These are phyloP conservation scores for Haplosporangium sp. DNA, from an alignment of 371 early-diverging fungal genomes.

Conservation along the genomic window DNA sequence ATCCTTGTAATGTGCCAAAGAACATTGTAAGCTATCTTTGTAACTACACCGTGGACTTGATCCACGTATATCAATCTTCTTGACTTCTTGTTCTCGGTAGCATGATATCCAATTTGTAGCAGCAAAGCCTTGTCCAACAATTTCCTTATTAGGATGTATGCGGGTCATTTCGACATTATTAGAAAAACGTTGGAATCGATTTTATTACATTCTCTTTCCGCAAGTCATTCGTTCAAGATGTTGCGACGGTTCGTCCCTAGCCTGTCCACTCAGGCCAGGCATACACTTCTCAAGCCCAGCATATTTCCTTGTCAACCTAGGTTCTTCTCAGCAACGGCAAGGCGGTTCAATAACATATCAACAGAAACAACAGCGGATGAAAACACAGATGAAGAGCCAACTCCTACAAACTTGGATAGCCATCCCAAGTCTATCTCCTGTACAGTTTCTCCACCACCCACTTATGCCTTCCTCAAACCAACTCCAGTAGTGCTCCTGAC, in stretches of 20 bases:
- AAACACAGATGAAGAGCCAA: constrained; percentile 8
- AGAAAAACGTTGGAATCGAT: no score
- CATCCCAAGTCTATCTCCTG: constrained; percentile 27
- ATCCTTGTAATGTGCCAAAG: no score
- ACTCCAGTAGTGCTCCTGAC: constrained; percentile 53
- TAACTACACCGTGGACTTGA: no score
- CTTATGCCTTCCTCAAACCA: constrained; percentile 52
- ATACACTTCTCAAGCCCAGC: constrained; percentile 4
- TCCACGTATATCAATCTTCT: no score
- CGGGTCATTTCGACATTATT: no score
- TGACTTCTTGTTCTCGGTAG: no score
- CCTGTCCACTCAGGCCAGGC: constrained; percentile 14
- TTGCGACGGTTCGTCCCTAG: constrained; percentile 13
- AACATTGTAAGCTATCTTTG: no score
- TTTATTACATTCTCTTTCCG: not conserved
- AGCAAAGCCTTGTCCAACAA: no score
- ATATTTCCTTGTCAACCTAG: constrained; percentile 29
- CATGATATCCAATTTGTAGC: no score
- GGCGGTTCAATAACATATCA: constrained; percentile 1
- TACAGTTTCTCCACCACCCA: constrained; percentile 35
- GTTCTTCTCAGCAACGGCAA: constrained; percentile 33
- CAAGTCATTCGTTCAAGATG: not conserved
- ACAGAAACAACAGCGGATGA: not conserved
- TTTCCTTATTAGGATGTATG: not conserved
- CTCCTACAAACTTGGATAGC: constrained; percentile 28